Evolutionary conservation across 2,329 filamentous ascomycete species (phyloP), one percentile per base, ranked within the genome.

Genomic region (Fusarium abutilonis): DNA sequence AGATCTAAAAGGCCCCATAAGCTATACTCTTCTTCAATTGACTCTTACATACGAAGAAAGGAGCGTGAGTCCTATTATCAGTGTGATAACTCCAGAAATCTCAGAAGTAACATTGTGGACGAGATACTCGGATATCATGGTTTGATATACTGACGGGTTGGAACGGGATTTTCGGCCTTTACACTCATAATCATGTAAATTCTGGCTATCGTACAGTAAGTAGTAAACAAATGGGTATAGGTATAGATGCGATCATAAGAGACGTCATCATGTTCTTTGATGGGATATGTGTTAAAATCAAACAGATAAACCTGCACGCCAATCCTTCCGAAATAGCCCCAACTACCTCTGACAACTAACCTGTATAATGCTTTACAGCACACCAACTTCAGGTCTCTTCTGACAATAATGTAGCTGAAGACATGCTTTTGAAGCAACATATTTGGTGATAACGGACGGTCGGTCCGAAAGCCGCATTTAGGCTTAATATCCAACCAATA

Each of bases 171-270:
- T 21, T 13, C 7, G 17, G 26, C 26, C 4, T 31, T 29, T 42
- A 6, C 29, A 13, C n/a, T 63, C 47, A 29, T 63, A 7, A 36
- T 56, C 14, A 41, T 63, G 15, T 52, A n/a, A 21, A 43, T 39
- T 36, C 35, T 34, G 48, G 28, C 45, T 52, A 50, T 47, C 10
- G 46, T 63, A 53, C 46, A 53, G 21, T 44, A 44, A 53, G 17
- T 44, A 44, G 45, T 59, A 60, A 60, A 56, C 53, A 66, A 65
- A 65, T 63, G 63, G 62, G 63, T 66, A 65, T 65, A 60, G 62
- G 63, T 66, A 65, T 65, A 60, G 57, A 53, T 60, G 53, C 57
- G 55, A 63, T 65, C 52, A 52, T 66, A 13, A 57, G 32, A 59
- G 52, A 60, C 53, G 40, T 59, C 62, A 63, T 66, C 62, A 63